These are phyloP conservation scores for Jatropha podagrica DNA, from an alignment of 441 rosid genomes.

Conservation along the genomic window DNA sequence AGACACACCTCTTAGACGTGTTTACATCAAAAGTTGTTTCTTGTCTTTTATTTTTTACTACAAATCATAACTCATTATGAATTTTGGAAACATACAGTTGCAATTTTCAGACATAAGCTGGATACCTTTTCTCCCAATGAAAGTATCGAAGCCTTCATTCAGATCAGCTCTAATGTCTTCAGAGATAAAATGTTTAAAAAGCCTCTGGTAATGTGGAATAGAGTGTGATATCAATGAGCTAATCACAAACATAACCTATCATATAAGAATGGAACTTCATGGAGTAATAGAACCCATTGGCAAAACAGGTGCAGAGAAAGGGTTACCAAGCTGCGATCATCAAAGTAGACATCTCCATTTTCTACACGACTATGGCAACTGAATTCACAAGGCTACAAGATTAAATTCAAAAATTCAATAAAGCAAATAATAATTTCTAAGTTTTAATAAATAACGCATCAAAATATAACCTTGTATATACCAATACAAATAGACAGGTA, in stretches of 20 bases:
- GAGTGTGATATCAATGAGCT: slow-evolving; percentile 18
- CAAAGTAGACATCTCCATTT: slow-evolving; percentile 78
- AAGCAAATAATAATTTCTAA: background rate
- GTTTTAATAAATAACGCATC: background rate
- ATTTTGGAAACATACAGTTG: background rate
- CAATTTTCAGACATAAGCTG: slow-evolving; percentile 14
- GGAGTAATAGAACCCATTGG: slow-evolving; percentile 12
- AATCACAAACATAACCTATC: slow-evolving; percentile 5
- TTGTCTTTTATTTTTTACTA: background rate
- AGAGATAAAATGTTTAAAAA: slow-evolving; percentile 67
- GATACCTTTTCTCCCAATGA: slow-evolving; percentile 70
- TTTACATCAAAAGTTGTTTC: background rate
- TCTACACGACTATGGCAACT: slow-evolving; percentile 84
- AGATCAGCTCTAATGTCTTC: slow-evolving; percentile 92
- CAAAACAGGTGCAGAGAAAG: slow-evolving; percentile 23
- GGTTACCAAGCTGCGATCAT: slow-evolving; percentile 78
- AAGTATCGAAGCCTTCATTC: slow-evolving; percentile 89
- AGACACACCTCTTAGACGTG: no score
- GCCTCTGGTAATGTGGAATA: slow-evolving; percentile 57
- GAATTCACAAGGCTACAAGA: slow-evolving; percentile 80
- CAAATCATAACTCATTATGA: background rate
- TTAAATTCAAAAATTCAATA: slow-evolving; percentile 20
- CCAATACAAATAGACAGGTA: background rate
- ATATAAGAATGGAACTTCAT: slow-evolving; percentile 9
- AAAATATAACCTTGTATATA: background rate